A percentile compares a stretch with the other conserved stretches of the same genome.
Evolutionary conservation across 108 stramenopile species (phyloP).

Genomic region (Chaetoceros tenuissimus): DNA sequence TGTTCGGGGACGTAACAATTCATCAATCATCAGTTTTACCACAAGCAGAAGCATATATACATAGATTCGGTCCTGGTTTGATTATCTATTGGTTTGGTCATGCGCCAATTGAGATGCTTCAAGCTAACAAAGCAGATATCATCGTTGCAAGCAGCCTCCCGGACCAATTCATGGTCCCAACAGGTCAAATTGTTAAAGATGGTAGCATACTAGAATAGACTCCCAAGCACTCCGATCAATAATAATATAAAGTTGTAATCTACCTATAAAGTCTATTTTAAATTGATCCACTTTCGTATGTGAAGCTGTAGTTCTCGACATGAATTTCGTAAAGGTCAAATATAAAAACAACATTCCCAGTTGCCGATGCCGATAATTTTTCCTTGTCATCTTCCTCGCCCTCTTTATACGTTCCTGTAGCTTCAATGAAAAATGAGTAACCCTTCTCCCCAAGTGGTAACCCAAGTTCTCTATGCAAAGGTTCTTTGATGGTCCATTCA

Average conservation of each 20-base stretch:
- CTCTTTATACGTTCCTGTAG: too few relatives aligned
- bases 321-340: conserved; percentile 14
- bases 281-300: too few relatives aligned
- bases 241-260: too few relatives aligned
- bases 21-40: conserved; percentile 63
- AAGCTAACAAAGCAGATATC: conserved; percentile 52
- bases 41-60: conserved; percentile 74
- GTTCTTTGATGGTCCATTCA: too few relatives aligned
- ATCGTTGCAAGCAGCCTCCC: conserved; percentile 56
- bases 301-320: conserved; percentile 20
- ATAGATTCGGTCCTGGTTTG: conserved; percentile 77
- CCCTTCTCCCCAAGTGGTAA: too few relatives aligned
- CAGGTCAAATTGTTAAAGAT: conserved; percentile 36
- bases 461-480: too few relatives aligned
- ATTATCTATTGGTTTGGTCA: conserved; percentile 85
- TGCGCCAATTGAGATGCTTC: conserved; percentile 56
- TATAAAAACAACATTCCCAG: conserved; percentile 16
- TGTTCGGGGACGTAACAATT: conserved; percentile 69
- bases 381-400: too few relatives aligned
- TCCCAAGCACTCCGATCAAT: too few relatives aligned
- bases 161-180: conserved; percentile 52
- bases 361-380: too few relatives aligned
- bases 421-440: too few relatives aligned
- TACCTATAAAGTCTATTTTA: too few relatives aligned
- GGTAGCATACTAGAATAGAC: too few relatives aligned